Conservation (phyloP, 2,329 filamentous ascomycete species). For the Zymoseptoria pseudotritici region DNA sequence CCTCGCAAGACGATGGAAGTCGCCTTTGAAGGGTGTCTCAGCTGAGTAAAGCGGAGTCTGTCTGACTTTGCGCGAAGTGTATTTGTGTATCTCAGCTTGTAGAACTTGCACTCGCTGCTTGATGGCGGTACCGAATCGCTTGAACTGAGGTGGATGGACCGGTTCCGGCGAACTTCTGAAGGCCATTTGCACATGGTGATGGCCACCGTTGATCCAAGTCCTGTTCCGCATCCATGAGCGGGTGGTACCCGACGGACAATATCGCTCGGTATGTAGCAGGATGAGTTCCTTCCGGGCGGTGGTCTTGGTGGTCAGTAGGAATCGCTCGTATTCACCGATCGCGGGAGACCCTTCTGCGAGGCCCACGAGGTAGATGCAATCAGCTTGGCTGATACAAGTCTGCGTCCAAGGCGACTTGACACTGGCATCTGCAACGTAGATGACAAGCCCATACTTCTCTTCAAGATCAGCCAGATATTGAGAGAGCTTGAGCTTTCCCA, state of each 20-base stretch:
- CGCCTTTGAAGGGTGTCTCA: conserved; percentile 88
- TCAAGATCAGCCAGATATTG: conserved; percentile 95
- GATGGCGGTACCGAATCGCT: conserved; percentile 73
- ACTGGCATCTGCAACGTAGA: conserved; percentile 94
- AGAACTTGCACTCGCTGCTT: conserved; percentile 91
- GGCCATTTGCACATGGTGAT: conserved; percentile 95
- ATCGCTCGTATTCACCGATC: conserved; percentile 94
- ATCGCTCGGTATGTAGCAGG: conserved; percentile 79
- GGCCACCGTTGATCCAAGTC: conserved; percentile 95
- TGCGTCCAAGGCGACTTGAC: conserved; percentile 98
- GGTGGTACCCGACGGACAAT: conserved; percentile 76
- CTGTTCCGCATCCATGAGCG: conserved; percentile 81
- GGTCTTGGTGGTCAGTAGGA: conserved; percentile 93
- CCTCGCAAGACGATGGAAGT: conserved; percentile 88
- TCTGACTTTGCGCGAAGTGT: conserved; percentile 85
- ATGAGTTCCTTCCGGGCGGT: conserved; percentile 91
- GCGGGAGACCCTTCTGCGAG: conserved; percentile 81
- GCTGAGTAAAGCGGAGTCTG: conserved; percentile 84
- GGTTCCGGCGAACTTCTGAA: conserved; percentile 71
- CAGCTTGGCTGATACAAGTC: conserved; percentile 92
- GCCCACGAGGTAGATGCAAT: conserved; percentile 89
- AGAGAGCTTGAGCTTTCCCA: conserved; percentile 91
- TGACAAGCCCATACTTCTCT: conserved; percentile 90
- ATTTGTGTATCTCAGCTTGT: conserved; percentile 96
- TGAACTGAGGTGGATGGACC: conserved; percentile 67